Conservation (phyloP, 352 stramenopile species). For the Pythium myriotylum region DNA sequence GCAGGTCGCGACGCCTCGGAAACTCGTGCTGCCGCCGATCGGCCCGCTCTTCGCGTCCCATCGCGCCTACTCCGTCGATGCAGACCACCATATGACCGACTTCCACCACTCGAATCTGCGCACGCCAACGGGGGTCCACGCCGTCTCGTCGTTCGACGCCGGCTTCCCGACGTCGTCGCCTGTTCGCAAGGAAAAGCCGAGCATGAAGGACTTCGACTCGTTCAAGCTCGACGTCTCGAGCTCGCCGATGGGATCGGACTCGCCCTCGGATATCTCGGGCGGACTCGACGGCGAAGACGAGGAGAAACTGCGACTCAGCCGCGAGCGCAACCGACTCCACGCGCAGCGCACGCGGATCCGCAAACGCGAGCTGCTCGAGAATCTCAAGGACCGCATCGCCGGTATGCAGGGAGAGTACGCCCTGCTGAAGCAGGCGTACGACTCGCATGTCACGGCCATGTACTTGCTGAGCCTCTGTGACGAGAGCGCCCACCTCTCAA, state of each 20-base stretch:
- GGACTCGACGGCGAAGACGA: conserved; percentile 36
- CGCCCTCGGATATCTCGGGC: conserved; percentile 21
- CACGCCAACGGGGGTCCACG: conserved; percentile 60
- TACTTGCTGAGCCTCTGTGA: conserved; percentile 57
- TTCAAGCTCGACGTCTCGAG: conserved; percentile 37
- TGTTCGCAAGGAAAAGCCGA: conserved; percentile 55
- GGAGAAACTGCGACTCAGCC: conserved; percentile 71
- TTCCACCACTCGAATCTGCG: conserved; percentile 43
- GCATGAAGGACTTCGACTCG: conserved; percentile 31
- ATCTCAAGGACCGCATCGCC: conserved; percentile 70
- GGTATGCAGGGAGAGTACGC: conserved; percentile 60
- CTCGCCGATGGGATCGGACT: conserved; percentile 42
- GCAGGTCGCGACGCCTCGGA: conserved; percentile 35
- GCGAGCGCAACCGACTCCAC: conserved; percentile 76
- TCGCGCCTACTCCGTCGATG: conserved; percentile 31
- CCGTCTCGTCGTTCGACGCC: conserved; percentile 27
- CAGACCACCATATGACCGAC: conserved; percentile 26
- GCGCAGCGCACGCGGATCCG: conserved; percentile 75
- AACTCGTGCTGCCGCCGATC: conserved; percentile 61
- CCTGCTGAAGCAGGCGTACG: conserved; percentile 72
- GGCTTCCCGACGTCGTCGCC: conserved; percentile 59
- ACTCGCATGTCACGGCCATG: conserved; percentile 73
- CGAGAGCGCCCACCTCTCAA: conserved; percentile 38
- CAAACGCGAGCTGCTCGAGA: conserved; percentile 77
- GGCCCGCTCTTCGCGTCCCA: conserved; percentile 46